Evolutionary conservation across 257 asterid species (phyloP), one percentile per base, ranked within the genome.

Genomic region (Ilex asprella): DNA sequence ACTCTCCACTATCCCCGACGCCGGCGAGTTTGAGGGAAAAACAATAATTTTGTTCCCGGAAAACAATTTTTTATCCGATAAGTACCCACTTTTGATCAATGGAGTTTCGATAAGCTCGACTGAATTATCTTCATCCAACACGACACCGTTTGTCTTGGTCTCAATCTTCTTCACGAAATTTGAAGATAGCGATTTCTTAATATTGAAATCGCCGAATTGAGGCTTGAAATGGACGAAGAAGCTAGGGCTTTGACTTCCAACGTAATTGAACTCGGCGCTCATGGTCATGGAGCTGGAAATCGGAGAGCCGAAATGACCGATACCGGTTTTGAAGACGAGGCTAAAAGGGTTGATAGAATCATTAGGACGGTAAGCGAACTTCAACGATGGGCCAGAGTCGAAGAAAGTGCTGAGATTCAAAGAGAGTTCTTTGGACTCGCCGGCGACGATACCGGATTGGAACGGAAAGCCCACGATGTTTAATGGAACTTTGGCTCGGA

Each of bases 151-250:
- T 6, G 64, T 21, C 16, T 73, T 85, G 21, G 64, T 68, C 64
- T 73, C 80, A 3, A 66, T 39, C 56, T 71, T 70, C 61, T 67
- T 82, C 27, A 68, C 76, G 7, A 87, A 62, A 5, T 41, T 76
- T 7, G 85, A 74, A 1, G 96, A 83, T 30, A 81, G 88, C 13
- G 86, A 78, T 35, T 87, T 93, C 39, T 84, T 87, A 2, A 84
- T 52, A 11, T 83, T 69, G 64, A 93, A 93, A 72, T 89, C 95
- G 47, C 99, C 99, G 52, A 93, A 73, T 5, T 78, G 69, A 43
- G 99, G 99, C 67, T 80, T 87, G 79, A 93, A 93, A 55, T 82
- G 94, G 75, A 93, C 78, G 76, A 81, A 87, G 31, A 93, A 93
- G 15, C 85, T 82, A 10, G 99, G 99, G 71, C 82, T 87, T 58